Conservation (phyloP, 2,329 filamentous ascomycete species). For the Trichoderma semiorbis region DNA sequence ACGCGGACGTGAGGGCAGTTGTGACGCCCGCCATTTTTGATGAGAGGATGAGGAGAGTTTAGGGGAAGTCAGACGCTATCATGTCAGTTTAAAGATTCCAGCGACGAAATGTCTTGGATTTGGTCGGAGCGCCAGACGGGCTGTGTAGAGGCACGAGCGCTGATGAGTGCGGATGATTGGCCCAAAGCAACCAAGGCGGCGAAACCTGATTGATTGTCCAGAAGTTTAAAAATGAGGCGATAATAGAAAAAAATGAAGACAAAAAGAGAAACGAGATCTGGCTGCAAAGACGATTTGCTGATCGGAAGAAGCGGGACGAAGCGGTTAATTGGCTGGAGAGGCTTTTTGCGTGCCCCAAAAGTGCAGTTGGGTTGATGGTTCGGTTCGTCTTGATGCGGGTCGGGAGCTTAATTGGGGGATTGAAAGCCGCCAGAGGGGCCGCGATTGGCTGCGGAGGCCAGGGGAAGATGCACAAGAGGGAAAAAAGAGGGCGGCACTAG, state of each 20-base stretch:
- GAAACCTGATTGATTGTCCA: not conserved
- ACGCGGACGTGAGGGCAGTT: constrained; percentile 38
- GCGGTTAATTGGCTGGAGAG: not conserved
- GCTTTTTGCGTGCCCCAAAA: not conserved
- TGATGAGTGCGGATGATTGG: constrained; percentile 6
- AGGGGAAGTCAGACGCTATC: not conserved
- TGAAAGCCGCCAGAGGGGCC: not conserved
- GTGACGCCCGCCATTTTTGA: constrained; percentile 37
- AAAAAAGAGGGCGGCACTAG: not conserved
- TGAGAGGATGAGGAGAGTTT: constrained; percentile 15
- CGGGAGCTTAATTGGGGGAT: constrained; percentile 10
- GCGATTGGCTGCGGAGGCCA: constrained; percentile 1
- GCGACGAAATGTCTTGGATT: not conserved
- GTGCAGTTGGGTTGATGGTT: constrained; percentile 1
- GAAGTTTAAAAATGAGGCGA: not conserved
- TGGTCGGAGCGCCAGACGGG: not conserved
- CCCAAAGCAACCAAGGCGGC: not conserved
- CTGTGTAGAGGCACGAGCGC: constrained; percentile 1
- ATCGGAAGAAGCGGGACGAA: constrained; percentile 16
- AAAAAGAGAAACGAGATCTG: not conserved
- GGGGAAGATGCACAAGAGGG: not conserved
- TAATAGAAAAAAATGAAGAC: not conserved
- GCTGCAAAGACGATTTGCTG: constrained; percentile 4
- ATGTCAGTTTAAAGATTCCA: not conserved
- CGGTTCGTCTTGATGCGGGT: constrained; percentile 16